phyloP scores from a whole-genome alignment of 176 grass and related monocot species.

The Elaeis guineensis region DNA sequence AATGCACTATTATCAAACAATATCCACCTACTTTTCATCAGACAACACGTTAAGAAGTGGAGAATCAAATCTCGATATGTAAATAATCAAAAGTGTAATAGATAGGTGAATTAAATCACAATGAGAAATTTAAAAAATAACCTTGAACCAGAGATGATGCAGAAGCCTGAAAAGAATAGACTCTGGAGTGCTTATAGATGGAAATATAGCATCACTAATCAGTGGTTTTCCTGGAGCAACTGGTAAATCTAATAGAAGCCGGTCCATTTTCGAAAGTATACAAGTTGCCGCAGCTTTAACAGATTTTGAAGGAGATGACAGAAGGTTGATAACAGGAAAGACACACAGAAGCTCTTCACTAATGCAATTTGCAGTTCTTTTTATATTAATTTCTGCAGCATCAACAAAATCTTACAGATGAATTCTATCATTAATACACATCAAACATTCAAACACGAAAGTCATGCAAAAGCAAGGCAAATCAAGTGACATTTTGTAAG shows the following conservation, averaged over 20 bases:
- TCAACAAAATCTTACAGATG: constrained; percentile 6
- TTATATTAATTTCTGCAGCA: constrained; percentile 38
- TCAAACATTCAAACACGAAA: too few relatives aligned
- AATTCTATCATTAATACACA: not conserved
- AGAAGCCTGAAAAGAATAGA: constrained; percentile 69
- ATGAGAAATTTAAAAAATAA: constrained; percentile 18
- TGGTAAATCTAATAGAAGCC: constrained; percentile 43
- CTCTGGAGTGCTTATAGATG: constrained; percentile 52
- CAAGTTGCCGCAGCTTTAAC: constrained; percentile 57
- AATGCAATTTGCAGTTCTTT: constrained; percentile 23
- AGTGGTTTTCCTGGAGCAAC: constrained; percentile 28
- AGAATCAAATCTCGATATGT: too few relatives aligned
- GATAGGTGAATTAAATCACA: too few relatives aligned
- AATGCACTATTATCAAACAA: too few relatives aligned
- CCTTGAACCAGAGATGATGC: constrained; percentile 65
- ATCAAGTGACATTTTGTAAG: too few relatives aligned
- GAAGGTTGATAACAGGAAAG: constrained; percentile 55
- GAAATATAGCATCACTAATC: constrained; percentile 26
- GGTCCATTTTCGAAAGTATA: constrained; percentile 55
- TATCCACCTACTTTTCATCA: too few relatives aligned
- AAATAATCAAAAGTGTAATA: too few relatives aligned
- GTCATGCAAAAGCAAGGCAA: too few relatives aligned
- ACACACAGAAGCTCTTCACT: constrained; percentile 70
- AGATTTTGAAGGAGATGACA: constrained; percentile 71
- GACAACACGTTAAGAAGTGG: too few relatives aligned